Evolutionary conservation across 805 yeast genomes (phyloP).

Genomic region (Lipomyces spencermartinsiae): DNA sequence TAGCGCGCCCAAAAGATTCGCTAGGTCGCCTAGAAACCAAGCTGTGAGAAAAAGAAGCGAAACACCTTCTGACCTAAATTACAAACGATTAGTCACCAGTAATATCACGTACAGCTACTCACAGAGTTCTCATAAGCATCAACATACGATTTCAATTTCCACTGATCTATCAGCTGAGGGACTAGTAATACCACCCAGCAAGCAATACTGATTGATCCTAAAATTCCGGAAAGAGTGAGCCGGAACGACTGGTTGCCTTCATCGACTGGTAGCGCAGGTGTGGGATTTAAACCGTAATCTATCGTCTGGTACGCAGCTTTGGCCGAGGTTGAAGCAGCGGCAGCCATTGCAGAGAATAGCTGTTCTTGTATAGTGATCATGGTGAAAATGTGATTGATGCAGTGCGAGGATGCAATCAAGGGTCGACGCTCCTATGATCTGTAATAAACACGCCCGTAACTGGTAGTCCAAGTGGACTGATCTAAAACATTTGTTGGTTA

Average conservation of each 20-base stretch:
- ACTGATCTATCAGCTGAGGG: constrained; percentile 82
- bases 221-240: constrained; percentile 37
- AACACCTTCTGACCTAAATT: constrained; percentile 73
- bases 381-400: neutral
- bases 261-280: neutral
- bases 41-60: constrained; percentile 68
- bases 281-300: neutral
- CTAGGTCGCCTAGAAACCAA: constrained; percentile 76
- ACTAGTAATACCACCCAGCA: constrained; percentile 79
- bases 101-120: neutral
- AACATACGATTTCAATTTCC: constrained; percentile 62
- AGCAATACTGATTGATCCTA: constrained; percentile 74
- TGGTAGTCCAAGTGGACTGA: neutral
- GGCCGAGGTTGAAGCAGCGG: neutral
- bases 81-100: neutral
- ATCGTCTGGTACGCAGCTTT: neutral
- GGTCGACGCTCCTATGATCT: neutral
- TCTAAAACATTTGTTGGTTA: neutral
- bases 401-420: neutral
- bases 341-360: neutral
- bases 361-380: neutral
- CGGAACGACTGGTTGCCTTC: constrained; percentile 5
- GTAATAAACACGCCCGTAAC: neutral
- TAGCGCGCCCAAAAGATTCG: constrained; percentile 69
- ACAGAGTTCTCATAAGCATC: neutral